phyloP scores from a whole-genome alignment of 208 protist genomes.

The Crithidia expoeki region DNA sequence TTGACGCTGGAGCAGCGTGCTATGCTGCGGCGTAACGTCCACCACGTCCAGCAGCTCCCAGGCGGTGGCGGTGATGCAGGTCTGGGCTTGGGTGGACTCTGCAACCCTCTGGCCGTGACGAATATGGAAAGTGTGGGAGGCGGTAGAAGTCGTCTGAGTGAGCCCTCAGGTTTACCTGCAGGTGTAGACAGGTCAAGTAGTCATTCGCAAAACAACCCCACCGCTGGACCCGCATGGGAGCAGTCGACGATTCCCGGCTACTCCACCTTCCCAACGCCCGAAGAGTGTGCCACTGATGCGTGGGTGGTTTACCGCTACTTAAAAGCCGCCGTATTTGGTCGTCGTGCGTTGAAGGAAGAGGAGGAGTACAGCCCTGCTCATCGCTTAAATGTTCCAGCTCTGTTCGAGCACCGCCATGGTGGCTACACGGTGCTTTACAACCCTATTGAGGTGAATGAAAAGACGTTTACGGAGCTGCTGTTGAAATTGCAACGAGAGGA shows the following conservation, averaged over 20 bases:
- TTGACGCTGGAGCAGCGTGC: conserved; percentile 32
- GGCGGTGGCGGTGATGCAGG: conserved; percentile 19
- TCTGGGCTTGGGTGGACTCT: conserved; percentile 9
- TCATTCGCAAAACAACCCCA: no score
- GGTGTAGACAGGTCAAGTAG: no score
- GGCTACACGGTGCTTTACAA: conserved; percentile 87
- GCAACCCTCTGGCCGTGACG: conserved; percentile 1
- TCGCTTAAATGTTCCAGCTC: conserved; percentile 14
- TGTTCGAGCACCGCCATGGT: conserved; percentile 43
- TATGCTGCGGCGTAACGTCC: conserved; percentile 16
- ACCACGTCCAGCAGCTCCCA: conserved; percentile 17
- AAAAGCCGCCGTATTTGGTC: conserved; percentile 31
- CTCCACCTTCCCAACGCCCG: conserved; percentile 44
- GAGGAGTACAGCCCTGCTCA: conserved; percentile 9
- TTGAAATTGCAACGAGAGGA: conserved; percentile 64
- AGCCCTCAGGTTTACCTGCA: no score
- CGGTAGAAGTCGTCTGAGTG: no score
- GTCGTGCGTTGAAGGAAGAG: conserved; percentile 22
- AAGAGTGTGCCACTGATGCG: conserved; percentile 36
- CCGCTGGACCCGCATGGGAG: neutral
- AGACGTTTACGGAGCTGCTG: conserved; percentile 58
- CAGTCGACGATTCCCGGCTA: conserved; percentile 18
- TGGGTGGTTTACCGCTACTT: conserved; percentile 33
- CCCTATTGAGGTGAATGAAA: conserved; percentile 71
- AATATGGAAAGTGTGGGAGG: no score